phyloP scores from a whole-genome alignment of 2,329 filamentous ascomycete genomes.

The Hyphodiscus sp. region DNA sequence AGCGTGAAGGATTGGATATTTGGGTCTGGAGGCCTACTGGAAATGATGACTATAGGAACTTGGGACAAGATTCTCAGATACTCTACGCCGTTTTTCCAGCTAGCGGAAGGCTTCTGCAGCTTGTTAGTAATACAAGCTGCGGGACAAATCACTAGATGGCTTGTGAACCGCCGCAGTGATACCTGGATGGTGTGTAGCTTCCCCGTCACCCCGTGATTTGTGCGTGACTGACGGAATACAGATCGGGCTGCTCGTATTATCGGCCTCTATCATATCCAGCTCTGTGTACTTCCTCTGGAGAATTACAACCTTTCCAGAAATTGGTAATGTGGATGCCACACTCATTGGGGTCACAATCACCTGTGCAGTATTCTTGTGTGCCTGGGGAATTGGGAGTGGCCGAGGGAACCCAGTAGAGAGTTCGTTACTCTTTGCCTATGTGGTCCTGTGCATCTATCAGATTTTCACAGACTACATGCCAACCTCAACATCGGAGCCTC shows the following conservation, averaged over 20 bases:
- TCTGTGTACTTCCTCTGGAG: slow-evolving; percentile 96
- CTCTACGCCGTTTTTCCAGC: slow-evolving; percentile 89
- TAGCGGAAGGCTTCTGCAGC: slow-evolving; percentile 94
- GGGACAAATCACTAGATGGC: slow-evolving; percentile 89
- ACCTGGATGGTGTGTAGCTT: slow-evolving; percentile 77
- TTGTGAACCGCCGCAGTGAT: slow-evolving; percentile 89
- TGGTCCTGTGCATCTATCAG: slow-evolving; percentile 98
- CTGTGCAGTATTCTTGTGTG: slow-evolving; percentile 84
- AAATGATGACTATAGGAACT: slow-evolving; percentile 71
- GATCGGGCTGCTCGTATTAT: slow-evolving; percentile 83
- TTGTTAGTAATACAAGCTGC: slow-evolving; percentile 90
- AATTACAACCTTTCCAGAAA: slow-evolving; percentile 86
- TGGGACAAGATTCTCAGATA: slow-evolving; percentile 89
- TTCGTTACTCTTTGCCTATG: slow-evolving; percentile 90
- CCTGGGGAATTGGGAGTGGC: slow-evolving; percentile 89
- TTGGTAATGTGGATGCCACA: slow-evolving; percentile 85
- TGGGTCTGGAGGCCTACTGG: slow-evolving; percentile 75
- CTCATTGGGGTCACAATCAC: slow-evolving; percentile 91
- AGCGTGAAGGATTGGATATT: slow-evolving; percentile 80
- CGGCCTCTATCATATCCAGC: slow-evolving; percentile 86
- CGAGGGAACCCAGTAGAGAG: slow-evolving; percentile 94
- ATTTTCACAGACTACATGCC: slow-evolving; percentile 98
- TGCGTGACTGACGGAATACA: slow-evolving; percentile 32
- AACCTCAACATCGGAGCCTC: slow-evolving; percentile 49
- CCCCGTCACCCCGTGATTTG: background rate